These are phyloP conservation scores for Mortierella claussenii DNA, from an alignment of 192 early-diverging fungal species.

Conservation along the genomic window DNA sequence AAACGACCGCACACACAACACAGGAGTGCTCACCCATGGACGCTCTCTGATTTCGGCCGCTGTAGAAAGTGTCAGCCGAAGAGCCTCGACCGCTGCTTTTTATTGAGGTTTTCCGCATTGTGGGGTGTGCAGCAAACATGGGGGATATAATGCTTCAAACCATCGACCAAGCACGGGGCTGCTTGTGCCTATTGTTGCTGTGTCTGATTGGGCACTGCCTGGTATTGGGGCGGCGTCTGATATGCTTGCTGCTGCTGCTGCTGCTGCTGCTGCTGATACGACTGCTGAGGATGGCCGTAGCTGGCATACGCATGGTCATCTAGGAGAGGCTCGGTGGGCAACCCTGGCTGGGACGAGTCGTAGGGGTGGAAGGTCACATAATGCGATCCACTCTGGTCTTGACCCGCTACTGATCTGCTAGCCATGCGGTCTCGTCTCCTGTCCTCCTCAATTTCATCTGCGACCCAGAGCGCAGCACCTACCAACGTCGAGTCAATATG, in stretches of 20 bases:
- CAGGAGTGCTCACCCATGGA: too few species aligned
- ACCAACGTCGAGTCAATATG: too few species aligned
- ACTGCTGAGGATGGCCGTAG: slow-evolving; percentile 3
- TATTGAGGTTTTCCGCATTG: too few species aligned
- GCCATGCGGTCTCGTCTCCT: slow-evolving; percentile 35
- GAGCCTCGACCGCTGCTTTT: too few species aligned
- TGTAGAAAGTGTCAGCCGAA: too few species aligned
- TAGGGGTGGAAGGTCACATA: slow-evolving; percentile 52
- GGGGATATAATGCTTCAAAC: too few species aligned
- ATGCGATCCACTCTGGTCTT: slow-evolving; percentile 22
- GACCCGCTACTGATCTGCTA: slow-evolving; percentile 22
- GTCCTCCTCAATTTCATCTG: slow-evolving; percentile 66
- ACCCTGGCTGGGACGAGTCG: slow-evolving; percentile 22
- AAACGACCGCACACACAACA: slow-evolving; percentile 2
- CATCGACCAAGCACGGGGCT: background rate
- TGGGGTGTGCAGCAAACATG: too few species aligned
- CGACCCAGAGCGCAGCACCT: slow-evolving; percentile 63
- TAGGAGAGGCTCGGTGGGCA: slow-evolving; percentile 37
- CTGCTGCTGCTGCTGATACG: slow-evolving; percentile 17
- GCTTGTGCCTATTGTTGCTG: slow-evolving; percentile 2
- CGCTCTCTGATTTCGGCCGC: background rate
- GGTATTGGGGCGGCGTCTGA: background rate
- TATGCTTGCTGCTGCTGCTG: slow-evolving; percentile 6
- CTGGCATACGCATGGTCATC: slow-evolving; percentile 18
- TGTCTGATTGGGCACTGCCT: background rate